Base-by-base conservation (phyloP, 1,284 basidiomycete species). In the Sanguinoderma infundibulare region DNA sequence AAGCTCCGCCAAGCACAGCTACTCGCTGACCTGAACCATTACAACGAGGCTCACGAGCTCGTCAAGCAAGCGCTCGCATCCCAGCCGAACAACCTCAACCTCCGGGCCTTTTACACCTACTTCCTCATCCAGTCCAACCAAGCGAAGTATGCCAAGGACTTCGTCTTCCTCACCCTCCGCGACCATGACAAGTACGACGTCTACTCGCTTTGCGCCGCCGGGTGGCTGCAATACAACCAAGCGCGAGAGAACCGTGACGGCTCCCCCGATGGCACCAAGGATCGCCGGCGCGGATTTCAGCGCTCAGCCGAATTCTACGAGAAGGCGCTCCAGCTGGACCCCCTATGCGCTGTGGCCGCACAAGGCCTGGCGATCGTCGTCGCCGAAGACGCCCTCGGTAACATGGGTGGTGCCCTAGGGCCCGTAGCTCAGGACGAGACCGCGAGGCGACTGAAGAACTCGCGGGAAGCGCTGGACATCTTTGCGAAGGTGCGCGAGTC, bases 291-390 rank as follows among this genome's bases (percentile, higher is more conserved):
- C 53, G 86, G 87, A 34, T 98, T 94, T 78, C 84, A 89, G 57
- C 83, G 93, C 17, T 86, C 91, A 10, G 92, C 94, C 1, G 95
- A 97, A 72, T 92, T 93, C 66, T 98, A 94, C 71, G 93, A 96
- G 73, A 94, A 94, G 70, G 96, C 95, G 0, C 76, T 98, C 32
- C 84, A 86, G 54, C 71, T 94, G 2, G 94, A 97, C 71, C 87
- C 93, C 0, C 78, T 83, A 28, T 97, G 94, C 73, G 94, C 94
- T 1, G 86, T 95, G 59, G 96, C 96, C 6, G 96, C 96, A 2
- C 95, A 97, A 73, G 95, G 96, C 1, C 79, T 98, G 10, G 96
- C 95, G 0, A 97, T 98, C 64, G 88, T 92, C 3, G 87, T 94
- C 3, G 96, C 94, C 0, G 96, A 98, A 74, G 94, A 96, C 74